Conservation (phyloP, 495 filamentous ascomycete species). For the Neohortaea acidophila region DNA sequence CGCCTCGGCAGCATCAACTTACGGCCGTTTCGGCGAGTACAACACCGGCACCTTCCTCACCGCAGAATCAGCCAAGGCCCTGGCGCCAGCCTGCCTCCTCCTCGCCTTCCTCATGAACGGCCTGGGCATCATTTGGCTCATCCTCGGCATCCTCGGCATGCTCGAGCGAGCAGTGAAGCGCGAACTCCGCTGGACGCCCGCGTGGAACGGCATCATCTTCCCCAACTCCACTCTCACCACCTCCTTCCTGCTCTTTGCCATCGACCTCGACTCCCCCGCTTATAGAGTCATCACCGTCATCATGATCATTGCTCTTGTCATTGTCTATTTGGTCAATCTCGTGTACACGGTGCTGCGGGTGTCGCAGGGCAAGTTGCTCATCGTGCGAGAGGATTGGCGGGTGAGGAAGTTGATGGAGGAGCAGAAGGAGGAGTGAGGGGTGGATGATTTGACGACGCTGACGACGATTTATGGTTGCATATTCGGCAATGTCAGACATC, state of each 20-base stretch:
- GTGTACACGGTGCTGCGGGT: constrained; percentile 3
- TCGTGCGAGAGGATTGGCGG: constrained; percentile 6
- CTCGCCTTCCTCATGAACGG: constrained; percentile 4
- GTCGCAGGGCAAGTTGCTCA: constrained; percentile 1
- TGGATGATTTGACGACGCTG: too few species aligned
- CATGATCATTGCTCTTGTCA: constrained; percentile 1
- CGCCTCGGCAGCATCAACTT: neutral
- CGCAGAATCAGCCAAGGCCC: neutral
- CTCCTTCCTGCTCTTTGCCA: constrained; percentile 2
- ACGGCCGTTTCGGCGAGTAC: constrained; percentile 4
- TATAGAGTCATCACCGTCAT: constrained; percentile 4
- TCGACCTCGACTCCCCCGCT: constrained; percentile 5
- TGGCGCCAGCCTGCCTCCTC: constrained; percentile 3
- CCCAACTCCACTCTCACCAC: constrained; percentile 4
- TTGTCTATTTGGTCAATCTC: constrained; percentile 5
- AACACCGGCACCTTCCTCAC: constrained; percentile 7
- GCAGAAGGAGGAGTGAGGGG: neutral
- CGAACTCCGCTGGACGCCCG: constrained; percentile 3
- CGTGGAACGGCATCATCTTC: constrained; percentile 9
- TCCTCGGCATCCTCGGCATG: constrained; percentile 2
- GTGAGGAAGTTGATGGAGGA: constrained; percentile 3
- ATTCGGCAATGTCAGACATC: too few species aligned
- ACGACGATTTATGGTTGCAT: too few species aligned
- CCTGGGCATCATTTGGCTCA: constrained; percentile 4
- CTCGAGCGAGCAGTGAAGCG: neutral